Evolutionary conservation across 176 grass and related monocot genomes (phyloP).

Genomic region (Rhynchospora breviuscula): DNA sequence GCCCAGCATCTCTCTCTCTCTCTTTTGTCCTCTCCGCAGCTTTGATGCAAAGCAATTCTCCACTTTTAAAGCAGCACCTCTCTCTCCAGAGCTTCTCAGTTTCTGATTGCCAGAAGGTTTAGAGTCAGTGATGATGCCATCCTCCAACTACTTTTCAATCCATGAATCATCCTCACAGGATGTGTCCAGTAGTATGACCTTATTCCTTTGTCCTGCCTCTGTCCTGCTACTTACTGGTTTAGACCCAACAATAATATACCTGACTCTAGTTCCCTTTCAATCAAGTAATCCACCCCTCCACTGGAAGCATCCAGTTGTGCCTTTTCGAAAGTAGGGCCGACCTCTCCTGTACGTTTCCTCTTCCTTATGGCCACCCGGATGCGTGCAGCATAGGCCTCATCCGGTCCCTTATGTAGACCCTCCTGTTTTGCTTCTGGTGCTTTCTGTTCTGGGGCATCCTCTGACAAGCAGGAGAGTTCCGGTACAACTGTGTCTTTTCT

Average conservation of each 20-base stretch:
- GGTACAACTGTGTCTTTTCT: neutral
- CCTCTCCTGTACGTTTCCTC: constrained; percentile 8
- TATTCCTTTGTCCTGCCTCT: constrained; percentile 23
- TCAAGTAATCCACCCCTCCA: constrained; percentile 40
- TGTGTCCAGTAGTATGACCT: neutral
- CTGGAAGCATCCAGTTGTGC: neutral
- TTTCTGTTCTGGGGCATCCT: constrained; percentile 3
- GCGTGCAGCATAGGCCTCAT: neutral
- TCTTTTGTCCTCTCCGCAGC: neutral
- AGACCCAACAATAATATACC: constrained; percentile 45
- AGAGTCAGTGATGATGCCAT: constrained; percentile 40
- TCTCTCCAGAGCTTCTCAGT: neutral
- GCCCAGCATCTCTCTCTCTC: neutral
- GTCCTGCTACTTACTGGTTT: constrained; percentile 30
- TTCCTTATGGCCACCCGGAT: constrained; percentile 5
- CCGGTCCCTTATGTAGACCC: neutral
- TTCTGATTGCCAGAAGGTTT: constrained; percentile 16
- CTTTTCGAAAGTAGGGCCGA: neutral
- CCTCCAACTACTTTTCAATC: constrained; percentile 56
- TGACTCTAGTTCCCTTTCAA: constrained; percentile 54
- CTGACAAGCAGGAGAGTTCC: neutral
- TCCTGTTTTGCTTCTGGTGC: neutral
- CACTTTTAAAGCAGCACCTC: neutral
- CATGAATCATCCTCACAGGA: constrained; percentile 31
- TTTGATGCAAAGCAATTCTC: neutral